Conservation (phyloP, 2,329 filamentous ascomycete genomes). For the Graphiopsis chlorocephala region DNA sequence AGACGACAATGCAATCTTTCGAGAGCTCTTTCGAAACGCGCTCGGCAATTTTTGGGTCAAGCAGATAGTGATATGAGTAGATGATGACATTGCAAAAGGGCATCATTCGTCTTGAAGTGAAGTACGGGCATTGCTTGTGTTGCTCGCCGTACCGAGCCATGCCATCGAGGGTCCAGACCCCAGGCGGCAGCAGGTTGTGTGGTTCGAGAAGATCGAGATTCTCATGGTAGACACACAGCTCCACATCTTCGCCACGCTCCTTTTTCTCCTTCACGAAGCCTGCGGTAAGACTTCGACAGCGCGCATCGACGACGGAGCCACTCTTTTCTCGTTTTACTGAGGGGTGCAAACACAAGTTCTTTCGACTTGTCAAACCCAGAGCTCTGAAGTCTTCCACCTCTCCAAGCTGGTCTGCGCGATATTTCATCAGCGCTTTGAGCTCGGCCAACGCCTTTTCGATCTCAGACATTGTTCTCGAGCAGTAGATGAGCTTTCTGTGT, state of each 20-base stretch:
- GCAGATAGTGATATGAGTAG: slow-evolving; percentile 96
- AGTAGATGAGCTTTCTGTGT: slow-evolving; percentile 95
- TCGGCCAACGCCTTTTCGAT: slow-evolving; percentile 97
- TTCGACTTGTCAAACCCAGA: slow-evolving; percentile 88
- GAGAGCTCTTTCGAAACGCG: slow-evolving; percentile 91
- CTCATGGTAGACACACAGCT: slow-evolving; percentile 96
- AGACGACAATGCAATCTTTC: slow-evolving; percentile 97
- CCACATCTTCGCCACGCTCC: slow-evolving; percentile 88
- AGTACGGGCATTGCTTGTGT: slow-evolving; percentile 96
- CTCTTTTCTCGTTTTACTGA: slow-evolving; percentile 96
- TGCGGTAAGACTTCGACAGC: slow-evolving; percentile 90
- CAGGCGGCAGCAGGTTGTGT: slow-evolving; percentile 89
- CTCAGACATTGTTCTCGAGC: slow-evolving; percentile 99
- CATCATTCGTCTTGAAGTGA: slow-evolving; percentile 97
- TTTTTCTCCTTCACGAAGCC: slow-evolving; percentile 98
- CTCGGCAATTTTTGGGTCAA: slow-evolving; percentile 97
- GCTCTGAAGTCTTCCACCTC: slow-evolving; percentile 89
- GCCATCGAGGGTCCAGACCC: slow-evolving; percentile 92
- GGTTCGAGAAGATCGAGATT: slow-evolving; percentile 94
- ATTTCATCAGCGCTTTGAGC: slow-evolving; percentile 90
- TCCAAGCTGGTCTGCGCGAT: slow-evolving; percentile 84
- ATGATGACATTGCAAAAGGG: slow-evolving; percentile 99
- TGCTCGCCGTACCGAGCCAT: slow-evolving; percentile 87
- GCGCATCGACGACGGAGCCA: slow-evolving; percentile 88
- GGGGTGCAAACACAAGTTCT: slow-evolving; percentile 94